Evolutionary conservation across 2,329 filamentous ascomycete species (phyloP), one percentile per base, ranked within the genome.

Genomic region (Rhinocladiella similis): DNA sequence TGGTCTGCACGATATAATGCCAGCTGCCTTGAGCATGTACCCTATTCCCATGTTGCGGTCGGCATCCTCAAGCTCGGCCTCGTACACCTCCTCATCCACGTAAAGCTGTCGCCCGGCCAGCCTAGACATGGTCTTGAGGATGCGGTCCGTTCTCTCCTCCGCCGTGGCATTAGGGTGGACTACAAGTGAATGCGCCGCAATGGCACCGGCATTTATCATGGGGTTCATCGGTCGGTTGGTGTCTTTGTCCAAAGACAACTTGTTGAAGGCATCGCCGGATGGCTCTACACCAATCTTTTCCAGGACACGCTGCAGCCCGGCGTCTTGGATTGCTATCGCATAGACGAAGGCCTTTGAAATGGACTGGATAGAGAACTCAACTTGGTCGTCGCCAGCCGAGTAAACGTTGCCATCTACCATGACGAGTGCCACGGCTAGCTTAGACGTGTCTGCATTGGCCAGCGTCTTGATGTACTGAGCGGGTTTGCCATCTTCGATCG

Each of bases 381-480:
- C 49, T 22, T 57, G 22, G 42, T 57, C 54, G 54, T 57, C 54
- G 25, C 54, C 54, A 14, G 54, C 54, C 39, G 54, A 57, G 49
- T 57, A 57, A 18, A 57, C 54, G 33, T 57, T 57, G 54, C 54
- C 54, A 25, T 57, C 54, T 18, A 48, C 54, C 54, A 57, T 57
- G 43, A 53, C 50, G 42, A 57, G 49, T 41, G 54, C 54, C 54
- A 57, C 54, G 50, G 54, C 54, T 41, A 57, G 54, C 54, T 57
- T 57, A n/a, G 54, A 53, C 39, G 54, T 57, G 54, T 57, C 54
- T 48, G 54, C 54, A 41, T 57, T 47, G 25, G 48, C 49, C 48
- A 57, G 20, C 49, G 54, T 57, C 54, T 57, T 57, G 54, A 57
- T 57, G 25, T 57, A 57, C 25, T 57, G 54, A 48, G 54, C 54